Evolutionary conservation across 2,329 filamentous ascomycete species (phyloP), one percentile per base, ranked within the genome.

Genomic region (Didymosphaeria variabile): DNA sequence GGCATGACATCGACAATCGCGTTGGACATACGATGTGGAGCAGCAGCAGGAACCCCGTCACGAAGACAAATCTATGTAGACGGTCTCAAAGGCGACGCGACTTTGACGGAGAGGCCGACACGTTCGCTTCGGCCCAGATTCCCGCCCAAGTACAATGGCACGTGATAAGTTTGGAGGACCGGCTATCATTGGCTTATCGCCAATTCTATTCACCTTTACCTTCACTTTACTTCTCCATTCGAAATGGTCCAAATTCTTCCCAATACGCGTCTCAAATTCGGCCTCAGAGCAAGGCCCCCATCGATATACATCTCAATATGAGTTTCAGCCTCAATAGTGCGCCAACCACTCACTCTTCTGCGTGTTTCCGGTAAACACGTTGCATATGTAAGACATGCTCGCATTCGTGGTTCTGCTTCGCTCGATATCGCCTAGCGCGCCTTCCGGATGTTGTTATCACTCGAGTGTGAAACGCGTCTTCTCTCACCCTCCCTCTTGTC

Each of bases 241-340:
- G 21, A 50, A 5, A 19, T 8, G 32, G 21, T 49, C 5, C n/a
- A 21, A 40, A 23, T 9, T 38, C 8, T 23, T 38, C 21, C 38
- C 53, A 46, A 21, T 46, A 23, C 42, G 15, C 42, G 53, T 55
- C 53, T 55, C 42, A 47, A 32, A 6, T 46, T 19, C 21, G 4
- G n/a, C 19, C 21, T 47, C 29, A 46, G 29, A 34, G 17, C 31
- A 46, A 29, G 26, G 29, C 10, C 15, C 23, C 21, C 42, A 19
- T 46, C 6, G 21, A 34, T 29, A 42, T 46, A 34, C n/a, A 34
- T 19, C 42, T 32, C 31, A 17, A 51, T 52, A 54, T 47, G 42
- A 57, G 66, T 69, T 69, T 64, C 65, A 69, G 66, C 62, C 60
- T 63, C 62, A 55, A 65, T 61, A 55, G 57, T 58, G 61, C 56